These are phyloP conservation scores for Smallanthus sonchifolius DNA, from an alignment of 129 eudicot species.

Conservation along the genomic window DNA sequence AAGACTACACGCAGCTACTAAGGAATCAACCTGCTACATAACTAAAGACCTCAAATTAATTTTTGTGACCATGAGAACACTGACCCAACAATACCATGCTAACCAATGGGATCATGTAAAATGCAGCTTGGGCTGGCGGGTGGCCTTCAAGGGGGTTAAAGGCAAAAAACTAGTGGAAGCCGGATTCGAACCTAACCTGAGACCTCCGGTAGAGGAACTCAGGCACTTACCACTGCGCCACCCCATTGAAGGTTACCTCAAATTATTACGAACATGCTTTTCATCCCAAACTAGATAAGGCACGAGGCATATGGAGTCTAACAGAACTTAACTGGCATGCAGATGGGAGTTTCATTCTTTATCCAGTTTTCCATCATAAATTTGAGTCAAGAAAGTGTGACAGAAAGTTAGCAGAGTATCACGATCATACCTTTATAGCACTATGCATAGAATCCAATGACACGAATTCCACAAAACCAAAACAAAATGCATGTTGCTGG, in stretches of 20 bases:
- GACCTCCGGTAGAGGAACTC: too few species aligned
- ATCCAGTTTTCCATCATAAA: not conserved
- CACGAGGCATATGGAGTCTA: not conserved
- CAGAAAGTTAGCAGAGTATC: not conserved
- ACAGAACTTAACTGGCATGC: too few species aligned
- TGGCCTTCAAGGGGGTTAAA: too few species aligned
- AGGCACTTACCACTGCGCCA: too few species aligned
- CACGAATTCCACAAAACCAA: slow-evolving; percentile 88
- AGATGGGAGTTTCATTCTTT: not conserved
- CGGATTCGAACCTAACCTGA: too few species aligned
- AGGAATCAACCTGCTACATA: not conserved
- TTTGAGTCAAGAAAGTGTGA: not conserved
- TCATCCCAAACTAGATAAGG: not conserved
- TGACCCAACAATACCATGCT: too few species aligned
- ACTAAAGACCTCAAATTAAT: not conserved
- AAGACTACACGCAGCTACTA: not conserved
- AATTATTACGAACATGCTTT: not conserved
- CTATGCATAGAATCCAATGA: slow-evolving; percentile 60
- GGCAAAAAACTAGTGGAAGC: too few species aligned
- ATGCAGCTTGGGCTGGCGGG: too few species aligned
- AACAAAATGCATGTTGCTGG: slow-evolving; percentile 71
- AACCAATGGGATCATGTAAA: too few species aligned
- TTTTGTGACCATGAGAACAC: too few species aligned
- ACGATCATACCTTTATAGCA: slow-evolving; percentile 62
- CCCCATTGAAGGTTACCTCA: not conserved